A percentile compares a stretch with the other conserved stretches of the same genome.
Conservation (phyloP, 495 filamentous ascomycete genomes). For the Jackrogersella minutella region DNA sequence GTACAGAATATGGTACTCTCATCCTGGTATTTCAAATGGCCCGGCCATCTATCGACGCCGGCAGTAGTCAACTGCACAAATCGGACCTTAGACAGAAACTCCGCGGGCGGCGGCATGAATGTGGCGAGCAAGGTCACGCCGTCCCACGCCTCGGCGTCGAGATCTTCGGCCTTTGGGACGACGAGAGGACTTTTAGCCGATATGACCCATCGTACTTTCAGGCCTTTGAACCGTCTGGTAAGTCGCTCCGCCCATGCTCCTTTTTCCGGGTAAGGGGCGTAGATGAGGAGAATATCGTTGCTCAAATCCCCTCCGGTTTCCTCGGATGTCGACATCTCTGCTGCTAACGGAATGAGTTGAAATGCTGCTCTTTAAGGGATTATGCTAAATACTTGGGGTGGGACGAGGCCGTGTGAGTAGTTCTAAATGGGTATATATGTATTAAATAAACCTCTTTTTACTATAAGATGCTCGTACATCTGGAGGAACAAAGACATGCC, state of each 20-base stretch:
- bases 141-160: slow-evolving; percentile 33
- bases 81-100: slow-evolving; percentile 41
- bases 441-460: background rate
- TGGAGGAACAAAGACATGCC: background rate
- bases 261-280: slow-evolving; percentile 15
- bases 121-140: slow-evolving; percentile 43
- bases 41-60: slow-evolving; percentile 46
- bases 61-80: slow-evolving; percentile 47
- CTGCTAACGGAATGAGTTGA: background rate
- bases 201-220: slow-evolving; percentile 43
- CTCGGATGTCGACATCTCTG: slow-evolving; percentile 10
- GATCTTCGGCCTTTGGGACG: background rate
- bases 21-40: slow-evolving; percentile 41
- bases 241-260: slow-evolving; percentile 41
- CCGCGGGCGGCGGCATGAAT: slow-evolving; percentile 26
- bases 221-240: slow-evolving; percentile 37
- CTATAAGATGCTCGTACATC: background rate
- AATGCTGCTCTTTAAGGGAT: too few relatives aligned
- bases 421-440: background rate
- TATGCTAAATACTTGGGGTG: too few relatives aligned
- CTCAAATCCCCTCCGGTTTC: slow-evolving; percentile 11
- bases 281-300: slow-evolving; percentile 36
- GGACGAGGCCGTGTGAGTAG: too few relatives aligned
- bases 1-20: slow-evolving; percentile 44
- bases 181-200: slow-evolving; percentile 8